Evolutionary conservation across 352 stramenopile species (phyloP).

Genomic region (Phytophthora palmivora): DNA sequence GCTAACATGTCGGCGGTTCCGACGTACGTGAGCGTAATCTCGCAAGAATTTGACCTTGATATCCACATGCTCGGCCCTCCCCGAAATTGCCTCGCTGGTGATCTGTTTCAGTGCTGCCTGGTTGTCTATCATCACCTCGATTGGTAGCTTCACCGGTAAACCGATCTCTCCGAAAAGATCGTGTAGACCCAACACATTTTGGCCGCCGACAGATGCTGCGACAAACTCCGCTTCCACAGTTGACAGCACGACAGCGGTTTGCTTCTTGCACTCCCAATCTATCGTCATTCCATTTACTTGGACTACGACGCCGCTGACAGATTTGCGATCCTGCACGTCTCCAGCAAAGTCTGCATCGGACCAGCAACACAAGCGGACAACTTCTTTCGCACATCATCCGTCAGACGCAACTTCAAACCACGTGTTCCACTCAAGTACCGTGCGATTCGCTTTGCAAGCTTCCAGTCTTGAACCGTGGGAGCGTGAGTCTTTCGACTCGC

Average conservation of each 20-base stretch:
- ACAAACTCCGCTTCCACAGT: conserved; percentile 27
- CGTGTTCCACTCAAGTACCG: background rate
- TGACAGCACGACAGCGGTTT: conserved; percentile 12
- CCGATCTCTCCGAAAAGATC: conserved; percentile 22
- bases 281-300: conserved; percentile 20
- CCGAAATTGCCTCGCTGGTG: conserved; percentile 8
- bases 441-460: conserved; percentile 1
- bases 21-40: conserved; percentile 1
- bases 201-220: background rate
- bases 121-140: conserved; percentile 13
- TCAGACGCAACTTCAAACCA: background rate
- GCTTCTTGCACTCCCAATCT: conserved; percentile 15
- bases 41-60: conserved; percentile 17
- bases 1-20: conserved; percentile 2
- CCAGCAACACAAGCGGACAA: background rate
- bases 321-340: conserved; percentile 14
- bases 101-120: conserved; percentile 23
- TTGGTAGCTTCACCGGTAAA: background rate
- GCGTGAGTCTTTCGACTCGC: background rate
- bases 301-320: conserved; percentile 19
- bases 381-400: background rate
- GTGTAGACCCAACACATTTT: conserved; percentile 12
- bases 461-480: conserved; percentile 1
- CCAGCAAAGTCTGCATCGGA: conserved; percentile 1
- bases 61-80: conserved; percentile 18